Conservation (phyloP, 768 basidiomycete genomes). For the Boletellus ananas region DNA sequence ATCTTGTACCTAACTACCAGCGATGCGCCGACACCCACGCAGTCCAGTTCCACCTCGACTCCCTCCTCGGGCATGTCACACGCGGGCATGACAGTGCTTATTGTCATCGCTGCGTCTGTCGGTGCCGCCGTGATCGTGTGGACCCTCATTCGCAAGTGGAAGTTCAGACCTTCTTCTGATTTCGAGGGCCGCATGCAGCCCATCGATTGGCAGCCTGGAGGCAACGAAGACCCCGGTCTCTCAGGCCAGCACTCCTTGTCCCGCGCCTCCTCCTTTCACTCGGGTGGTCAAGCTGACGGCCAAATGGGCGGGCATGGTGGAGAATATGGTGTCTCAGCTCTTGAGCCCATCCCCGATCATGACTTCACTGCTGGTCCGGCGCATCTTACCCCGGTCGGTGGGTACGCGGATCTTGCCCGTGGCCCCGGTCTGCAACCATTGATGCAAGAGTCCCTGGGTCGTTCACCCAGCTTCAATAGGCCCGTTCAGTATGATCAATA, state of each 20-base stretch:
- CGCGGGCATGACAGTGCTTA: constrained; percentile 55
- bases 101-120: constrained; percentile 63
- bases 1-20: constrained; percentile 35
- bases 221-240: constrained; percentile 41
- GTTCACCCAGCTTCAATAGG: constrained; percentile 42
- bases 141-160: constrained; percentile 93
- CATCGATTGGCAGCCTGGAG: constrained; percentile 80
- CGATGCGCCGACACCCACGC: constrained; percentile 19
- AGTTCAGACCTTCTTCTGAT: constrained; percentile 73
- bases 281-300: constrained; percentile 38
- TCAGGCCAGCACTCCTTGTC: constrained; percentile 49
- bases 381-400: constrained; percentile 63
- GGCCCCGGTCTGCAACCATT: constrained; percentile 66
- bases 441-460: constrained; percentile 39
- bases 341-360: constrained; percentile 60
- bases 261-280: constrained; percentile 68
- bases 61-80: constrained; percentile 38
- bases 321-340: constrained; percentile 23
- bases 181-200: constrained; percentile 85
- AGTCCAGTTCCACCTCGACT: constrained; percentile 12
- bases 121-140: constrained; percentile 72
- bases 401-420: constrained; percentile 79
- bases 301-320: constrained; percentile 23
- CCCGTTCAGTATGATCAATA: constrained; percentile 49
- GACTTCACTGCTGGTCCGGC: constrained; percentile 69